Conservation (phyloP, 495 filamentous ascomycete species). For the Baudoinia panamericana region DNA sequence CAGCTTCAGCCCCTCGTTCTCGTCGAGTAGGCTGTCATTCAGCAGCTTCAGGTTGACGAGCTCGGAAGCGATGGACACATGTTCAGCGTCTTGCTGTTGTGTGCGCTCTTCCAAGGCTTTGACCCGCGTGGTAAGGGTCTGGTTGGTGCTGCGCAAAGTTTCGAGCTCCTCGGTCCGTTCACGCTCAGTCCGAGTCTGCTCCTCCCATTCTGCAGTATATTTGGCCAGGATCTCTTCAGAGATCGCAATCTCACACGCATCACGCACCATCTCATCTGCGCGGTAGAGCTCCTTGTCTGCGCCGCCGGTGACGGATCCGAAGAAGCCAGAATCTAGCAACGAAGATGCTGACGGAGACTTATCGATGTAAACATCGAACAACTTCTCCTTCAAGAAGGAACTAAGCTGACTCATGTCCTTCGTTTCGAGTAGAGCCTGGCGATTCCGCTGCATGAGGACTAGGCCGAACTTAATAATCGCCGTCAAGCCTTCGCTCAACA, state of each 20-base stretch:
- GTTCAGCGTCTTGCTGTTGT: slow-evolving; percentile 82
- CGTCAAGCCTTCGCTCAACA: slow-evolving; percentile 87
- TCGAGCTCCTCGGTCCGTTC: slow-evolving; percentile 79
- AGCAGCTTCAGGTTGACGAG: slow-evolving; percentile 84
- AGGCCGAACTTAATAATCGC: slow-evolving; percentile 88
- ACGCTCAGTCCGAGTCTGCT: slow-evolving; percentile 61
- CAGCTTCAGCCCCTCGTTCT: slow-evolving; percentile 70
- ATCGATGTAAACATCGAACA: slow-evolving; percentile 97
- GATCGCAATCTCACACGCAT: slow-evolving; percentile 83
- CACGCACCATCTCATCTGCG: slow-evolving; percentile 82
- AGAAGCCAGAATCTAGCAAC: slow-evolving; percentile 92
- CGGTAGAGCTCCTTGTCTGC: slow-evolving; percentile 92
- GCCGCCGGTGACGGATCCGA: slow-evolving; percentile 67
- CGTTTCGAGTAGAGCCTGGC: slow-evolving; percentile 63
- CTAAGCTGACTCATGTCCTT: slow-evolving; percentile 80
- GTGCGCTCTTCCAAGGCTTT: slow-evolving; percentile 75
- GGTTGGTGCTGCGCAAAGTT: slow-evolving; percentile 48
- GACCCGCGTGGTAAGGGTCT: slow-evolving; percentile 52
- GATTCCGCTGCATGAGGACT: slow-evolving; percentile 89
- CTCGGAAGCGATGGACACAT: slow-evolving; percentile 81
- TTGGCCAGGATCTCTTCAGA: slow-evolving; percentile 61
- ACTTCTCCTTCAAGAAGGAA: slow-evolving; percentile 75
- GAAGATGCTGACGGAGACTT: slow-evolving; percentile 73
- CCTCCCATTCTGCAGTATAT: slow-evolving; percentile 86
- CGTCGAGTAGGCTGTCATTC: slow-evolving; percentile 75